Conservation (phyloP, 1,284 basidiomycete species). For the Sporisorium graminicola region DNA sequence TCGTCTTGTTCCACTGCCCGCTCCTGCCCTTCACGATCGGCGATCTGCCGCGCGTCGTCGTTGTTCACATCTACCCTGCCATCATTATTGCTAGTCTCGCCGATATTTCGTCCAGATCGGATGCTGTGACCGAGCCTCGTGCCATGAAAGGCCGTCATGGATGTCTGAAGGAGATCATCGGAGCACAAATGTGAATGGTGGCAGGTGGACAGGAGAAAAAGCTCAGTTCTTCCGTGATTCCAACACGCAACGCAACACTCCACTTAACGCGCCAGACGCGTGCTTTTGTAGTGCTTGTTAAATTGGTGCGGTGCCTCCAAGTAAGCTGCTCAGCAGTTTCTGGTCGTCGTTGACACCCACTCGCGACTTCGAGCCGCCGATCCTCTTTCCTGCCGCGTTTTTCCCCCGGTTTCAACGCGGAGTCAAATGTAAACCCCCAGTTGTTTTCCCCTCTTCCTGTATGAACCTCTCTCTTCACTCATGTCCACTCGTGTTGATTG, state of each 20-base stretch:
- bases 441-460: conserved; percentile 4
- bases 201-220: not conserved
- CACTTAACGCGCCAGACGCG: conserved; percentile 17
- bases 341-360: not conserved
- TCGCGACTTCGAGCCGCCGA: not conserved
- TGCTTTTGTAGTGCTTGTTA: not conserved
- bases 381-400: conserved; percentile 26
- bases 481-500: not conserved
- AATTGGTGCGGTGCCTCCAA: no score
- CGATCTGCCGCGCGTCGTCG: not conserved
- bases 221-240: conserved; percentile 1
- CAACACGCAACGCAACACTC: conserved; percentile 15
- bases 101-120: not conserved
- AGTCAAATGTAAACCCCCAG: conserved; percentile 39
- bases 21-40: not conserved
- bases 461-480: not conserved
- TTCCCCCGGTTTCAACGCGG: conserved; percentile 37
- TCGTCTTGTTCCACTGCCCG: conserved; percentile 2
- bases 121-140: not conserved
- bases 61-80: not conserved
- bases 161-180: not conserved
- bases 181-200: not conserved
- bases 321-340: no score
- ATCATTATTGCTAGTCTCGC: not conserved
- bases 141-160: conserved; percentile 21